phyloP scores from a whole-genome alignment of 2,329 filamentous ascomycete genomes.

The Phialophora expanda region DNA sequence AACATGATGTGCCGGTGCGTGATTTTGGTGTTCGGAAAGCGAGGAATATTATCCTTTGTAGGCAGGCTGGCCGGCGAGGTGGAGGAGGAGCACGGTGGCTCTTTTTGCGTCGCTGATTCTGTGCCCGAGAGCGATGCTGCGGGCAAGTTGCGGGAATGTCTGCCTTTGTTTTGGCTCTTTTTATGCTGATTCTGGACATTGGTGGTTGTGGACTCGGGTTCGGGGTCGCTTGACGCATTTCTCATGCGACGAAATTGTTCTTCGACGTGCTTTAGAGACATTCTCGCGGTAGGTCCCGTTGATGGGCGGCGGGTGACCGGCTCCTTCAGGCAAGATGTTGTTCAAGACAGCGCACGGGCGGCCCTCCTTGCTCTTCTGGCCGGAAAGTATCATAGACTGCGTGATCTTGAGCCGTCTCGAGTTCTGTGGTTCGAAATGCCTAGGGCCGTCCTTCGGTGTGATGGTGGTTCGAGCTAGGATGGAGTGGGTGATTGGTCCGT shows the following conservation, averaged over 20 bases:
- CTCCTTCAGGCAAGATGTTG: no score
- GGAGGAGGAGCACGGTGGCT: no score
- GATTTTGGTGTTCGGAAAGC: slow-evolving; percentile 8
- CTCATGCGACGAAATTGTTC: slow-evolving; percentile 1
- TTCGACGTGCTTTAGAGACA: not conserved
- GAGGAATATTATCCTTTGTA: not conserved
- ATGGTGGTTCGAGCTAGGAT: not conserved
- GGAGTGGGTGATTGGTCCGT: no score
- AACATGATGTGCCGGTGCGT: slow-evolving; percentile 82
- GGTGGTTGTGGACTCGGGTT: not conserved
- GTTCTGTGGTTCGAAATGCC: not conserved
- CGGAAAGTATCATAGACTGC: not conserved
- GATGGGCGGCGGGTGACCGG: no score
- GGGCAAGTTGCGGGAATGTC: no score
- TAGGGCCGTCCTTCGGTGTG: not conserved
- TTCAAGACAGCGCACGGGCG: no score
- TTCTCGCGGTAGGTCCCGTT: not conserved
- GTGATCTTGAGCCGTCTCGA: not conserved
- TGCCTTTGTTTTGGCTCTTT: not conserved
- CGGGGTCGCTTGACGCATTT: not conserved
- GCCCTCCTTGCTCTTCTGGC: no score
- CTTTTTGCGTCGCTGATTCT: no score
- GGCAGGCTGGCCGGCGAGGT: not conserved
- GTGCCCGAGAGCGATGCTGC: no score
- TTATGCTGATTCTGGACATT: not conserved